phyloP scores from a whole-genome alignment of 208 protist genomes.

The Trichomonas gallinae region DNA sequence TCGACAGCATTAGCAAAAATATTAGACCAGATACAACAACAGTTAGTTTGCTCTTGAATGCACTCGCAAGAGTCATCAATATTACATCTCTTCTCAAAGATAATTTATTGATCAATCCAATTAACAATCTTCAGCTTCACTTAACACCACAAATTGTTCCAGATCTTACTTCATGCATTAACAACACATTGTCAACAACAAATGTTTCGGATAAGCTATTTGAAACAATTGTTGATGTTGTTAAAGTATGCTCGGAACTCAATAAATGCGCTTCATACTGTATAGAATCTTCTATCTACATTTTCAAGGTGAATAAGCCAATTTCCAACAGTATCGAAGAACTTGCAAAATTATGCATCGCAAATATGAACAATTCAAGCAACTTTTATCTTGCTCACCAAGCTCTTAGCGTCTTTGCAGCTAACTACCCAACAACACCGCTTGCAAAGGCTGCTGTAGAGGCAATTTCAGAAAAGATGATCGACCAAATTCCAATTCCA shows the following conservation, averaged over 20 bases:
- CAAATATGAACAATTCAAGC: not conserved
- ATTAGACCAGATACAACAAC: not conserved
- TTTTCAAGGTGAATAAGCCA: not conserved
- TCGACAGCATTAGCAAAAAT: not conserved
- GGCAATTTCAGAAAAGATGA: not conserved
- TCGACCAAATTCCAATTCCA: not conserved
- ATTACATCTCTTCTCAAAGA: not conserved
- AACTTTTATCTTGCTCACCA: too few relatives aligned
- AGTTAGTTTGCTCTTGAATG: not conserved
- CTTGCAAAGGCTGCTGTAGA: not conserved
- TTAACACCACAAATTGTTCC: not conserved
- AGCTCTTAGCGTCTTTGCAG: not conserved
- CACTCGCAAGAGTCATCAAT: not conserved
- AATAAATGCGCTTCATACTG: not conserved
- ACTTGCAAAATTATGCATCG: not conserved
- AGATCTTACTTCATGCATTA: not conserved
- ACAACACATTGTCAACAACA: not conserved
- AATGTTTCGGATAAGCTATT: not conserved
- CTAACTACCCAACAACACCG: not conserved
- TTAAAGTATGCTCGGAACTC: not conserved
- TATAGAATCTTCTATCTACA: not conserved
- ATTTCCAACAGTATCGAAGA: not conserved
- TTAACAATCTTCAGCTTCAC: not conserved
- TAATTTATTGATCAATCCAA: not conserved
- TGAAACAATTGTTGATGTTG: not conserved